Conservation (phyloP, 2,329 filamentous ascomycete genomes). For the Trichophyton benhamiae region DNA sequence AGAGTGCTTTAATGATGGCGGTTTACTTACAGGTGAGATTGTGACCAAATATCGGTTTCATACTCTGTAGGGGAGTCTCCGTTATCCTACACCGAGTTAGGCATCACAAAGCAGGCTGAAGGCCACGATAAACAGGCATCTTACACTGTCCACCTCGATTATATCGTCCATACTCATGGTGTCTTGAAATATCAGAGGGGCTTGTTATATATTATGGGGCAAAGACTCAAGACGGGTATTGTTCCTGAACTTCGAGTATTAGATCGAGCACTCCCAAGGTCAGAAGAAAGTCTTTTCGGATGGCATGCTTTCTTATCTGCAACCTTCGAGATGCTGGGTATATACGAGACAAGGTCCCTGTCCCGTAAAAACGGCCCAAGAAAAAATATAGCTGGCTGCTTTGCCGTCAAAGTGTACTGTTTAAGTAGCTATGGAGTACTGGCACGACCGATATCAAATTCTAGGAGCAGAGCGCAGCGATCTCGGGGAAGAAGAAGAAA, state of each 20-base stretch:
- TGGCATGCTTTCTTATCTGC: background rate
- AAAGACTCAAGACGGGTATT: background rate
- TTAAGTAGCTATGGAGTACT: too few species aligned
- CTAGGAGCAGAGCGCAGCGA: background rate
- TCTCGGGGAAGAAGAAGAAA: background rate
- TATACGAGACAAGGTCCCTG: background rate
- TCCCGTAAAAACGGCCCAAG: background rate
- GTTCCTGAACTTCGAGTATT: background rate
- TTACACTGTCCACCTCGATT: conserved; percentile 1
- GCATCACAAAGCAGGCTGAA: background rate
- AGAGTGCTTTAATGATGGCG: background rate
- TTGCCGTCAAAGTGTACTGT: too few species aligned
- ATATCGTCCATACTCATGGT: background rate
- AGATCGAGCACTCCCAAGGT: background rate
- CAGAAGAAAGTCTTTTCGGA: background rate
- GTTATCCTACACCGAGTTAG: background rate
- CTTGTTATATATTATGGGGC: background rate
- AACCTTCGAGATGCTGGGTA: background rate
- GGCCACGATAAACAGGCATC: background rate
- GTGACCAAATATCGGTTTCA: background rate
- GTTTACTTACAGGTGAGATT: background rate
- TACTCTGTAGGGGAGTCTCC: background rate
- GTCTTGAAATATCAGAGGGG: background rate
- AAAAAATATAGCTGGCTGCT: background rate
- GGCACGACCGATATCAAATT: background rate